Evolutionary conservation across 306 rosid species (phyloP), one percentile per base, ranked within the genome.

Genomic region (Lotus japonicus): DNA sequence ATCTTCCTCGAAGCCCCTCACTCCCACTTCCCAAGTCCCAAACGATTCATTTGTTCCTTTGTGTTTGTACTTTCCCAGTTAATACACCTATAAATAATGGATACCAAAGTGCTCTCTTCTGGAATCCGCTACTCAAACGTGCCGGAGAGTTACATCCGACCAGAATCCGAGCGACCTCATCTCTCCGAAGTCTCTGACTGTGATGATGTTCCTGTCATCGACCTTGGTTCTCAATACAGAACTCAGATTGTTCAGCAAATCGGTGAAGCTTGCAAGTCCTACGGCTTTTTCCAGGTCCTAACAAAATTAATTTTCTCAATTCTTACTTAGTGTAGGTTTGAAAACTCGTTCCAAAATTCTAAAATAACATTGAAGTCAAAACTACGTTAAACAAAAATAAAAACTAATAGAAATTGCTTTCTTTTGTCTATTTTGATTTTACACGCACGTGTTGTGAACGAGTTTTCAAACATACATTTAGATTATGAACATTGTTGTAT

Each of bases 111-210:
- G 1, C 42, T 94, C 1, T 88, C 95, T 45, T 68, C 96, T 0
- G 91, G 96, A 41, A 16, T 75, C 79, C 73, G 0, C 1, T 55
- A 76, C 83, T 7, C 76, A n/a, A 85, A 21, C 18, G 17, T 94
- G 71, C 99, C 99, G 17, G 83, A 72, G 5, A 76, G 88, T 43
- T 94, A 94, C 39, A 31, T 87, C 65, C 58, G 99, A 31, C 96
- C 99, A 1, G 97, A 88, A 74, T 82, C 96, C 9, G 97, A 94
- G 0, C 74, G 99, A 53, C 99, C 99, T 10, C 71, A 87, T 11
- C 82, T 90, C 7, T 77, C 80, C 0, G 82, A 88, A 46, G 91
- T 94, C 6, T 82, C 82, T 0, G 45, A 19, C 6, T 94, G 87
- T 11, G 79, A 87, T 5, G 83, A 84, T 56, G 87, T 94, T 56